Evolutionary conservation across 768 basidiomycete species (phyloP).

Genomic region (Collybia mongolica): DNA sequence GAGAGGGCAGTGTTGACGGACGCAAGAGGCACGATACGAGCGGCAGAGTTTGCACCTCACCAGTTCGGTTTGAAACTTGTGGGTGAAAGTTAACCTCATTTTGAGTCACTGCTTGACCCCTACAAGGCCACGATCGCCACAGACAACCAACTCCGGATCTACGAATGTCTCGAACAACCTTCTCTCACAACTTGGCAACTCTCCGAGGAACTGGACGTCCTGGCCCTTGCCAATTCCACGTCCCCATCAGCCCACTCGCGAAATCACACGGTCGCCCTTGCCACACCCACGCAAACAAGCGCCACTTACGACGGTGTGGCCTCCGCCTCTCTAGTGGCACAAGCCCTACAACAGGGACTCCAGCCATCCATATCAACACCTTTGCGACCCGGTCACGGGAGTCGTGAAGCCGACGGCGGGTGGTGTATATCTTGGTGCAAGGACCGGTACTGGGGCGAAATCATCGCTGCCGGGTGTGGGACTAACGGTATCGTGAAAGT

Average conservation of each 20-base stretch:
- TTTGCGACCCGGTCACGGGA: conserved; percentile 40
- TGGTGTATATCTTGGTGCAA: conserved; percentile 97
- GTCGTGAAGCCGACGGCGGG: conserved; percentile 84
- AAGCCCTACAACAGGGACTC: conserved; percentile 54
- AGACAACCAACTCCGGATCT: conserved; percentile 85
- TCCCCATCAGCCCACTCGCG: conserved; percentile 40
- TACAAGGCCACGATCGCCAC: conserved; percentile 84
- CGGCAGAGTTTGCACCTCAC: conserved; percentile 85
- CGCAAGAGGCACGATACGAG: conserved; percentile 81
- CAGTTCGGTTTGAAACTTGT: conserved; percentile 89
- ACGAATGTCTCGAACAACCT: conserved; percentile 84
- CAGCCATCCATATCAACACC: conserved; percentile 7
- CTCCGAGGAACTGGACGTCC: conserved; percentile 74
- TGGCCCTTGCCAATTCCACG: conserved; percentile 44
- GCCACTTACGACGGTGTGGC: conserved; percentile 54
- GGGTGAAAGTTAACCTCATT: too few species aligned
- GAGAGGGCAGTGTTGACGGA: conserved; percentile 77
- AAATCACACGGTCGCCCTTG: conserved; percentile 57
- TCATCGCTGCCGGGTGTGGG: conserved; percentile 79
- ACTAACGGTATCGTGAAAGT: conserved; percentile 78
- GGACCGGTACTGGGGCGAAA: conserved; percentile 92
- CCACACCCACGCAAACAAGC: conserved; percentile 70
- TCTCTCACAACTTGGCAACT: conserved; percentile 75
- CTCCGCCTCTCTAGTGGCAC: conserved; percentile 59
- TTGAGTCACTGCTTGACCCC: not conserved